Conservation (phyloP, 306 rosid genomes). For the apple (Malus domestica) region ASM211411v1 NC_041798.1:19725001-19725500, state of each 20-base stretch:
- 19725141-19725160: no score
- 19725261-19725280: no score
- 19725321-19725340: no score
- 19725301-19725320: no score
- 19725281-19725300: not conserved
- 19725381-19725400: conserved; percentile 55
- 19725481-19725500: not conserved
- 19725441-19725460: conserved; percentile 43
- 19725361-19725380: conserved; percentile 32
- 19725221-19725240: not conserved
- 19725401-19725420: conserved; percentile 25
- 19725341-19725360: no score
- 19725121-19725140: conserved; percentile 29
- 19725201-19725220: not conserved
- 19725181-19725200: not conserved
- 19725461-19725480: not conserved
- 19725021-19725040: no score
- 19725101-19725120: conserved; percentile 67
- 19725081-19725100: conserved; percentile 92
- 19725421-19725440: conserved; percentile 33
- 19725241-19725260: not conserved
- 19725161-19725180: not conserved
- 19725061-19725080: conserved; percentile 60
- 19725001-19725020: no score
- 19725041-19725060: no score